Evolutionary conservation across 495 filamentous ascomycete genomes (phyloP).

Genomic region (Beverwykella pulmonaria): DNA sequence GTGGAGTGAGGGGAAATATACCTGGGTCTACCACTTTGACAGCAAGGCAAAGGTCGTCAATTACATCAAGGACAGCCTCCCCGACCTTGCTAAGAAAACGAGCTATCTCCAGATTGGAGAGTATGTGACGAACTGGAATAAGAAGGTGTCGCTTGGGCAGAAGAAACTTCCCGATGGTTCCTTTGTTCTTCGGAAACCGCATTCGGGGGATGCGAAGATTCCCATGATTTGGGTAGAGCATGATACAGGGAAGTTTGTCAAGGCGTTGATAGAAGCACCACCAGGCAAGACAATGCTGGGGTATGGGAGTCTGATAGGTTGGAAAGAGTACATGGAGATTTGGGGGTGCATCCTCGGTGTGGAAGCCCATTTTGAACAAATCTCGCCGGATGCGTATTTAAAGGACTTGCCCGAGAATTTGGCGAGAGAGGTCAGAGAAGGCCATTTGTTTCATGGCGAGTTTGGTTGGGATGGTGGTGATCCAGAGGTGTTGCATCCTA

Average conservation of each 20-base stretch:
- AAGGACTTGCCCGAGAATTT: not conserved
- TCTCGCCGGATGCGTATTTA: not conserved
- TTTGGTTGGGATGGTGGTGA: not conserved
- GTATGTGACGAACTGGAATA: slow-evolving; percentile 7
- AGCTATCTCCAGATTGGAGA: slow-evolving; percentile 35
- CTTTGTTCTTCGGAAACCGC: not conserved
- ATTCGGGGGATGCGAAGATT: not conserved
- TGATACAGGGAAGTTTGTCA: not conserved
- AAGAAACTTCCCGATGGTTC: not conserved
- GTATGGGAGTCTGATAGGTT: not conserved
- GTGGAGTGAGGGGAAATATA: slow-evolving; percentile 27
- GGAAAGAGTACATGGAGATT: not conserved
- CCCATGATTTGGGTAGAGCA: not conserved
- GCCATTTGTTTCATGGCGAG: not conserved
- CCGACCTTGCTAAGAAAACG: slow-evolving; percentile 36
- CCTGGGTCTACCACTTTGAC: slow-evolving; percentile 41
- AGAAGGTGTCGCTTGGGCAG: not conserved
- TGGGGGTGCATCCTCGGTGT: not conserved
- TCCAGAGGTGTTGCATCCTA: not conserved
- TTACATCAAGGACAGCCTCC: slow-evolving; percentile 36
- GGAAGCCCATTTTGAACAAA: not conserved
- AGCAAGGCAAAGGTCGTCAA: slow-evolving; percentile 41
- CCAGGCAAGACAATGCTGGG: not conserved
- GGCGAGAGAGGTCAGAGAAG: not conserved
- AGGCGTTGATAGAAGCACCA: not conserved